Evolutionary conservation across 2,329 filamentous ascomycete species (phyloP).

Genomic region (Penicillium verrucosum): DNA sequence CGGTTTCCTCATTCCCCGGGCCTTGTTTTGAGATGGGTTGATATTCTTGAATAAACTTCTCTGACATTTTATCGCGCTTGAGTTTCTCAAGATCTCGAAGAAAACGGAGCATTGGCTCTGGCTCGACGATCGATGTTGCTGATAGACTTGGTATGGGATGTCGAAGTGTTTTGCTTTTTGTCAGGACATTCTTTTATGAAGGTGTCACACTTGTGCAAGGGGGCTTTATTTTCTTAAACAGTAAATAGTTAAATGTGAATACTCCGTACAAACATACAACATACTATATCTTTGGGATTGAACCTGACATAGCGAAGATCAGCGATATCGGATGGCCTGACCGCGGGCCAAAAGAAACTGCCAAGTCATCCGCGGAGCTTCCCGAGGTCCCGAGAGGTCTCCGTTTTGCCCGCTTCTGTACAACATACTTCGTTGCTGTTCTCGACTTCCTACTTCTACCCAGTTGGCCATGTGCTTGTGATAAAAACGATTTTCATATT

Average conservation of each 20-base stretch:
- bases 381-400: neutral
- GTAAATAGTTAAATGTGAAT: neutral
- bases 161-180: neutral
- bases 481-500: conserved; percentile 7
- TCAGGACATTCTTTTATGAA: neutral
- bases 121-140: neutral
- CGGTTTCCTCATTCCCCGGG: neutral
- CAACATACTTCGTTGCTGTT: neutral
- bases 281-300: neutral
- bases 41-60: conserved; percentile 3
- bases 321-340: conserved; percentile 26
- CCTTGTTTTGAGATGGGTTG: neutral
- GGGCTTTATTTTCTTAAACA: neutral
- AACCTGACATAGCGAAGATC: conserved; percentile 11
- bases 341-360: conserved; percentile 23
- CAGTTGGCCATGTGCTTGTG: conserved; percentile 10
- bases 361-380: conserved; percentile 16
- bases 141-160: neutral
- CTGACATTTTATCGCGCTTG: neutral
- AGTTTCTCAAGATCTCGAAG: neutral
- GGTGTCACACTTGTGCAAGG: neutral
- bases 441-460: neutral
- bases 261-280: neutral
- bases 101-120: neutral
- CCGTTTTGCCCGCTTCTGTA: neutral